Evolutionary conservation across 2,329 filamentous ascomycete genomes (phyloP).

Genomic region (Monosporascus sp.): DNA sequence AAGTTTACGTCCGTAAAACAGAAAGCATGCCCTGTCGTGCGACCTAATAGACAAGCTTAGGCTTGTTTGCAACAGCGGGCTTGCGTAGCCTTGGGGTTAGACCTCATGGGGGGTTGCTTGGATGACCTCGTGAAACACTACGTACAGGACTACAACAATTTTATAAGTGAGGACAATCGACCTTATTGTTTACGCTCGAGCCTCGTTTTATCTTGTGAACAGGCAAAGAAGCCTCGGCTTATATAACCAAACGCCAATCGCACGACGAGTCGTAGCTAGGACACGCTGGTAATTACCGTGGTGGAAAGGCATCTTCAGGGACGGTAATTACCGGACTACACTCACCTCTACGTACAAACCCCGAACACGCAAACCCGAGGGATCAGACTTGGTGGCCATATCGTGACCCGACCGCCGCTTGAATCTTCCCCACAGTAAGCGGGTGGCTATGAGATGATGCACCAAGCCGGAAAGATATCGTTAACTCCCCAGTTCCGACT

Average conservation of each 20-base stretch:
- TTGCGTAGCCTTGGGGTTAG: conserved; percentile 4
- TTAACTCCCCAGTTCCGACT: conserved; percentile 3
- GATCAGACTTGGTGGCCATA: not conserved
- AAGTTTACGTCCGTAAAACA: conserved; percentile 27
- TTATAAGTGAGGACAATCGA: not conserved
- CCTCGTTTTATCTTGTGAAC: not conserved
- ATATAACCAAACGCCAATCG: not conserved
- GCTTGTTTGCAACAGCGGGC: conserved; percentile 4
- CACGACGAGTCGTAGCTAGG: too few species aligned
- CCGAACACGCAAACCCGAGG: not conserved
- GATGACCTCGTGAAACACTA: conserved; percentile 2
- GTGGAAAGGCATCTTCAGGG: too few species aligned
- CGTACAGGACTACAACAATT: not conserved
- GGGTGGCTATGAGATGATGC: conserved; percentile 12
- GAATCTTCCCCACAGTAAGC: conserved; percentile 9
- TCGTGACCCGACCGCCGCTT: not conserved
- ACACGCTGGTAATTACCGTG: too few species aligned
- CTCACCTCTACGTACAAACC: not conserved
- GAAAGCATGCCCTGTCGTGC: conserved; percentile 15
- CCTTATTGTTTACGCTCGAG: not conserved
- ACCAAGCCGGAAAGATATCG: conserved; percentile 9
- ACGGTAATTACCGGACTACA: too few species aligned
- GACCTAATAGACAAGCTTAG: conserved; percentile 14
- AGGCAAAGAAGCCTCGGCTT: not conserved
- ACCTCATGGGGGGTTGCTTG: not conserved